These are phyloP conservation scores for Phlebiopsis gigantea DNA, from an alignment of 768 basidiomycete genomes.

Conservation along the genomic window DNA sequence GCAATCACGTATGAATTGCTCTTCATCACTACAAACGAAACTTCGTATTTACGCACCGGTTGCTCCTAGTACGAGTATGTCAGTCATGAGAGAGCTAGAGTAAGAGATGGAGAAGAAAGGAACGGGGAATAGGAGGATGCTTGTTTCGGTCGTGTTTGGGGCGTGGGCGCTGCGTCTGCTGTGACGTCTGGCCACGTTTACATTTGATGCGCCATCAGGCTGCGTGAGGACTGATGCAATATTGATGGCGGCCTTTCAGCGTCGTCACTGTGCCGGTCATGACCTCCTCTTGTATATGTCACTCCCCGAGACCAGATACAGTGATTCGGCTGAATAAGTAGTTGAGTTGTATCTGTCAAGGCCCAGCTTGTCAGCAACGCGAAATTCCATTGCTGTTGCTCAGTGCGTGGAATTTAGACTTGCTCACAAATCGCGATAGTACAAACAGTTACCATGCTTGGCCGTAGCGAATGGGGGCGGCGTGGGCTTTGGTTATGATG, in stretches of 20 bases:
- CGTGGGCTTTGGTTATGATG: too few relatives aligned
- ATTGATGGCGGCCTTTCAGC: neutral
- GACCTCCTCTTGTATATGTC: neutral
- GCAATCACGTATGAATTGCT: neutral
- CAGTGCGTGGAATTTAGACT: too few relatives aligned
- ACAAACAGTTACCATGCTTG: too few relatives aligned
- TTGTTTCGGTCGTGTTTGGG: neutral
- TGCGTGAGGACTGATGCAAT: neutral
- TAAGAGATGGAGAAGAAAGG: neutral
- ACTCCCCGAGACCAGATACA: neutral
- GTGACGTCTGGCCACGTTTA: neutral
- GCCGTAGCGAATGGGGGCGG: too few relatives aligned
- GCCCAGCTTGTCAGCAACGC: neutral
- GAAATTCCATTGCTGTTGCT: neutral
- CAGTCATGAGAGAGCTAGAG: slow-evolving; percentile 30
- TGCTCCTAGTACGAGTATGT: slow-evolving; percentile 69
- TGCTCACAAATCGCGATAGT: too few relatives aligned
- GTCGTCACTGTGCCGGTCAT: neutral
- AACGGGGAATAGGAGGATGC: neutral
- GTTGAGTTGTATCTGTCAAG: neutral
- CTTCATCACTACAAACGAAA: neutral
- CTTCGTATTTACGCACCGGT: slow-evolving; percentile 33
- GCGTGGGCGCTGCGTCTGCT: neutral
- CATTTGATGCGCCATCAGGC: neutral
- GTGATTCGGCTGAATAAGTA: neutral